Evolutionary conservation across 2,329 filamentous ascomycete species (phyloP).

Genomic region (Fusarium albosuccineum): DNA sequence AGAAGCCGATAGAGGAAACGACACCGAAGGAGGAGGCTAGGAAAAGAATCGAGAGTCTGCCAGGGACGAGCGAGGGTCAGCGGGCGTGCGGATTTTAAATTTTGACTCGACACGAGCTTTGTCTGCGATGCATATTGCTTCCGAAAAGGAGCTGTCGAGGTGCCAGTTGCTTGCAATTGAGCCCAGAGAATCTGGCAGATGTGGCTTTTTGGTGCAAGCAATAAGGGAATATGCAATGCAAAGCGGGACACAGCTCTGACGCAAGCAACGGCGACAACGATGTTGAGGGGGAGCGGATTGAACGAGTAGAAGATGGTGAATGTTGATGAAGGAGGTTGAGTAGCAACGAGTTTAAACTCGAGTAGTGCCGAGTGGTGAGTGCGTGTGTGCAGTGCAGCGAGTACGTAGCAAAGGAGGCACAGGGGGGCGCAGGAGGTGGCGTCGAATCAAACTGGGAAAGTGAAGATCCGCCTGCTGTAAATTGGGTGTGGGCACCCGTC

Average conservation of each 20-base stretch:
- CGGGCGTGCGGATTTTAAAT: constrained; percentile 17
- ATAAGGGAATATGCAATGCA: constrained; percentile 24
- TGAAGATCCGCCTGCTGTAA: constrained; percentile 47
- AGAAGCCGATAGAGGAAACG: constrained; percentile 15
- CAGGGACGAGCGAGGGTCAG: constrained; percentile 31
- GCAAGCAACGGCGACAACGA: constrained; percentile 25
- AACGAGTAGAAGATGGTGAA: constrained; percentile 32
- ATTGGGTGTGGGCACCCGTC: constrained; percentile 43
- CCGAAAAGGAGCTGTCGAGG: constrained; percentile 23
- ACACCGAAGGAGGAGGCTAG: constrained; percentile 8
- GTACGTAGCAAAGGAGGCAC: constrained; percentile 34
- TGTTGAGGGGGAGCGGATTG: constrained; percentile 25
- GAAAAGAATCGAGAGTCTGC: constrained; percentile 16
- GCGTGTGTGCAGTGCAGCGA: constrained; percentile 14
- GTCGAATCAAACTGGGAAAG: constrained; percentile 45
- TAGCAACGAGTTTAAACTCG: constrained; percentile 37
- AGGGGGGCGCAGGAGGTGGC: constrained; percentile 48
- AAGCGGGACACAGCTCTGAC: constrained; percentile 20
- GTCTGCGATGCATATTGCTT: constrained; percentile 30
- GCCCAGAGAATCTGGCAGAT: constrained; percentile 1
- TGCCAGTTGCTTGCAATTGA: constrained; percentile 14
- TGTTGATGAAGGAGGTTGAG: constrained; percentile 30
- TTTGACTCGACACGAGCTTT: constrained; percentile 23
- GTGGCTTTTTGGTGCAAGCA: background rate
- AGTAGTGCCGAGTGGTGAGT: constrained; percentile 16